Conservation (phyloP, 106 monocot species). For the Amphibolis antarctica region DNA sequence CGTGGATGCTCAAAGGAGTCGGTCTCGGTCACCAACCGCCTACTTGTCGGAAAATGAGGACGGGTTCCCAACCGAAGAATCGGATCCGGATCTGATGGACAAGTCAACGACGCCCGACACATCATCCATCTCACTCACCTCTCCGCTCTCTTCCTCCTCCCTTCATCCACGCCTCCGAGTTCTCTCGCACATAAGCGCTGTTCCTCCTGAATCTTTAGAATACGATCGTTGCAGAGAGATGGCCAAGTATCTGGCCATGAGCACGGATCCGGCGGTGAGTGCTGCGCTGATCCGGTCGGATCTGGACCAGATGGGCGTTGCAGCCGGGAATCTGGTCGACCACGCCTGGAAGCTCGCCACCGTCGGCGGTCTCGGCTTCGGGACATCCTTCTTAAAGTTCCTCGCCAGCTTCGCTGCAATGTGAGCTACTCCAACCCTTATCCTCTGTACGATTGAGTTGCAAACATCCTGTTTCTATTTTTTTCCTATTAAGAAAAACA, state of each 20-base stretch:
- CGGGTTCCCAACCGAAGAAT: too few species aligned
- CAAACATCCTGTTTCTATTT: background rate
- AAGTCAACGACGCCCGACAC: too few species aligned
- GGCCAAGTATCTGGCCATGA: constrained; percentile 46
- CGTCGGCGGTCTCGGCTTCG: constrained; percentile 28
- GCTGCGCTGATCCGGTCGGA: constrained; percentile 53
- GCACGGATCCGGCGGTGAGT: constrained; percentile 22
- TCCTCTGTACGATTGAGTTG: background rate
- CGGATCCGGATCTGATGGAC: too few species aligned
- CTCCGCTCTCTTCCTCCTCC: too few species aligned
- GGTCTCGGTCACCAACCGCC: too few species aligned
- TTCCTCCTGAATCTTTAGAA: too few species aligned
- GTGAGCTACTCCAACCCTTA: constrained; percentile 10
- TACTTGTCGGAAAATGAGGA: too few species aligned
- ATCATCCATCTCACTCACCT: too few species aligned
- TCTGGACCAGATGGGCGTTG: constrained; percentile 37
- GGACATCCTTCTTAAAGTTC: constrained; percentile 36
- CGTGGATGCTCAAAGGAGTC: too few species aligned
- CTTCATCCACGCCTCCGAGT: too few species aligned
- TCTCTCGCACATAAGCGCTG: too few species aligned
- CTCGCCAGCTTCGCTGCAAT: constrained; percentile 51
- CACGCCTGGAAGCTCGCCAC: constrained; percentile 30
- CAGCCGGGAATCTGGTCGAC: constrained; percentile 28
- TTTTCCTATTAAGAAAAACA: background rate
- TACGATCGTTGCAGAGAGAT: constrained; percentile 18